A percentile compares a stretch with the other conserved stretches of the same genome.
phyloP scores from a whole-genome alignment of 441 rosid genomes.

The Isatis lusitanica region DNA sequence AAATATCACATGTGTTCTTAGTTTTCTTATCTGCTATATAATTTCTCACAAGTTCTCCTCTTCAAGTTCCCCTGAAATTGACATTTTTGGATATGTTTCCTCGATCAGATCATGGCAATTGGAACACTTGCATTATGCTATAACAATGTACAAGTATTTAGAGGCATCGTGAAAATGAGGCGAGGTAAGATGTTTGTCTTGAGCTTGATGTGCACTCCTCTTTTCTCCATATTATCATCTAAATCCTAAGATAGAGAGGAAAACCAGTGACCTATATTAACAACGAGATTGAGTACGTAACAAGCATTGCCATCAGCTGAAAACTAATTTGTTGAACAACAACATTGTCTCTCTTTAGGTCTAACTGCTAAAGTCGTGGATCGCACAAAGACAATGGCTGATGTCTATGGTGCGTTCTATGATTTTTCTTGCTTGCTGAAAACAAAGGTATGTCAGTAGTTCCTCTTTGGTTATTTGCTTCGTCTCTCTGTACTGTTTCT shows the following conservation, averaged over 20 bases:
- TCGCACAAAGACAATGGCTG: too few species aligned
- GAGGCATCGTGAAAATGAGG: neutral
- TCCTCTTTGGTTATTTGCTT: too few species aligned
- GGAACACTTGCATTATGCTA: constrained; percentile 92
- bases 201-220: neutral
- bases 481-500: too few species aligned
- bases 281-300: neutral
- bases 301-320: neutral
- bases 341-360: neutral
- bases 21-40: neutral
- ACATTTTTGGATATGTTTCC: neutral
- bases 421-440: too few species aligned
- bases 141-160: constrained; percentile 49
- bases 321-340: neutral
- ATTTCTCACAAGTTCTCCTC: neutral
- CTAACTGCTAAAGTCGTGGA: too few species aligned
- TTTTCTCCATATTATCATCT: too few species aligned
- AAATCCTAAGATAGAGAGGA: too few species aligned
- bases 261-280: too few species aligned
- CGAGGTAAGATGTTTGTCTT: neutral
- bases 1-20: neutral
- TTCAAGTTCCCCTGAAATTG: neutral
- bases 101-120: constrained; percentile 87
- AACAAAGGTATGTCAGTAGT: too few species aligned
- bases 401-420: too few species aligned